Percentiles rank a stretch among this genome's conserved stretches.
Evolutionary conservation across 495 filamentous ascomycete species (phyloP).

Genomic region (Penicillium verhagenii): DNA sequence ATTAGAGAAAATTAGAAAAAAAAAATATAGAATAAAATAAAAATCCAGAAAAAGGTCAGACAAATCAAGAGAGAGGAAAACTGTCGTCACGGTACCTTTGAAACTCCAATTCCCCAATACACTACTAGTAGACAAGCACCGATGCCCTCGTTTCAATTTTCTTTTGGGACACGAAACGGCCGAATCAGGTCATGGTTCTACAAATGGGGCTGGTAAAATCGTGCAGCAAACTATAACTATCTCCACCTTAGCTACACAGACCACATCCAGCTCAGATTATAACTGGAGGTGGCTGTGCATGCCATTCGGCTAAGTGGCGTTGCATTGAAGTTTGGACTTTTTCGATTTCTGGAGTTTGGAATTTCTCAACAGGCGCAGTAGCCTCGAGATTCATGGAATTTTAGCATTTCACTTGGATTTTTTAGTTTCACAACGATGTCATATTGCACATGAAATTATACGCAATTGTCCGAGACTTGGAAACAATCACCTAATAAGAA

Average conservation of each 20-base stretch:
- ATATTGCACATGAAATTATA: background rate
- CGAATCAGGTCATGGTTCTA: conserved; percentile 23
- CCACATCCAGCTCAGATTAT: background rate
- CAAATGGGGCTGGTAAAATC: conserved; percentile 28
- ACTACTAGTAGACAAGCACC: background rate
- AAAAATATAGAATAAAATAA: background rate
- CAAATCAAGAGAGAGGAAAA: no score
- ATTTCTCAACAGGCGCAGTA: conserved; percentile 17
- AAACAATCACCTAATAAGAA: no score
- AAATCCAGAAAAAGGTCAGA: background rate
- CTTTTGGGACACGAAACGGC: conserved; percentile 1
- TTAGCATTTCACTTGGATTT: background rate
- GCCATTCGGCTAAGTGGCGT: conserved; percentile 18
- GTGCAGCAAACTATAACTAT: background rate
- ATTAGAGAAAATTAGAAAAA: background rate
- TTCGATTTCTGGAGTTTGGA: background rate
- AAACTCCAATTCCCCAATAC: background rate
- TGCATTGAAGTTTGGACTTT: conserved; percentile 3
- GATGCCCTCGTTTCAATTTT: background rate
- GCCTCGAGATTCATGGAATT: conserved; percentile 5
- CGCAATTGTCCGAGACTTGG: background rate
- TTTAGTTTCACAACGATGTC: no score
- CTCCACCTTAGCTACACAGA: background rate
- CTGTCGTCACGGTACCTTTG: background rate
- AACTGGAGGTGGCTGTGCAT: conserved; percentile 29